Conservation (phyloP, 352 stramenopile genomes). For the Phytophthora palmivora region DNA sequence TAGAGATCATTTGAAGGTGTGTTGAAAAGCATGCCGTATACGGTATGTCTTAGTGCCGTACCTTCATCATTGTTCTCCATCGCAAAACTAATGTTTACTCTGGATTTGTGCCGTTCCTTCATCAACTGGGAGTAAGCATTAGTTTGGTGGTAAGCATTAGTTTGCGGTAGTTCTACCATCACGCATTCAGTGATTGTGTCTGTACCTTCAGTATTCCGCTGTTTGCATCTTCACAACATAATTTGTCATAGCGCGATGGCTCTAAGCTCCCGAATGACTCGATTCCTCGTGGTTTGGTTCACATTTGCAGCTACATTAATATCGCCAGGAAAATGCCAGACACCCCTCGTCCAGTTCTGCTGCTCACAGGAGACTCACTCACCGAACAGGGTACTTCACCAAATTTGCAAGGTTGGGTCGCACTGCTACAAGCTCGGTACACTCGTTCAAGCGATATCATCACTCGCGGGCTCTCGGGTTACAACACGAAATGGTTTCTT, state of each 20-base stretch:
- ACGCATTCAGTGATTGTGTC: no score
- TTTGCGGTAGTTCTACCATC: no score
- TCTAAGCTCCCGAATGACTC: neutral
- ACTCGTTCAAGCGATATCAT: conserved; percentile 39
- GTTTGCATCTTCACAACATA: neutral
- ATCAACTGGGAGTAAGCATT: no score
- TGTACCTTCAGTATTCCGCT: neutral
- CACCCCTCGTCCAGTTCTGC: conserved; percentile 23
- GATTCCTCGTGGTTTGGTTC: neutral
- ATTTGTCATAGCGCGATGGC: neutral
- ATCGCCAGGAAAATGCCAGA: neutral
- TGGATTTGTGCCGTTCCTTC: no score
- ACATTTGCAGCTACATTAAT: neutral
- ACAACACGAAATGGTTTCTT: conserved; percentile 46
- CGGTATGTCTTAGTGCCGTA: no score
- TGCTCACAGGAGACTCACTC: conserved; percentile 49
- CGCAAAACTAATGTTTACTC: no score
- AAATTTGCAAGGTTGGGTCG: conserved; percentile 31
- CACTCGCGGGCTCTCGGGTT: conserved; percentile 44
- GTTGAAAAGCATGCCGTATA: no score
- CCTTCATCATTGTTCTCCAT: no score
- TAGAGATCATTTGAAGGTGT: no score
- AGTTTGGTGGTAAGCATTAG: no score
- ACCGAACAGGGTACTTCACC: conserved; percentile 38
- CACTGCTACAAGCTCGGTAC: conserved; percentile 40